Evolutionary conservation across 116 monocot genomes (phyloP), one percentile per base, ranked within the genome.

Genomic region (Thalassia testudinum): DNA sequence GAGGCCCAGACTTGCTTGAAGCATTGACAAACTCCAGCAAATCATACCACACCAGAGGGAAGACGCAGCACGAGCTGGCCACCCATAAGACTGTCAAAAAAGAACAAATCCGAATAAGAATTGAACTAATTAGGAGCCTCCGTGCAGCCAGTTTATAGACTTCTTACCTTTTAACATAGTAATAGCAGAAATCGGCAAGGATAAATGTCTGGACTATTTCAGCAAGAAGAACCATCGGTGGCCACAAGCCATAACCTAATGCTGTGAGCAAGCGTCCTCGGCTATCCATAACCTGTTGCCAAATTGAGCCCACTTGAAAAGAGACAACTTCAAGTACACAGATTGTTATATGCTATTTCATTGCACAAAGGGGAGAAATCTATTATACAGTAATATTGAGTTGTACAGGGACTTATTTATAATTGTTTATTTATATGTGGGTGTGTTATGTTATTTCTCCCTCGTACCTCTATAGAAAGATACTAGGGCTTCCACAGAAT

Each of bases 131-230:
- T n/a, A 12, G 12, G 15, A 24, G 2, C 13, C 42, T 12, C 1
- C 16, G 2, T 52, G 26, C 29, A 27, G 25, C 19, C 18, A 40
- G 21, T 7, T 45, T 20, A 13, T 15, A 45, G 19, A 4, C 47
- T n/a, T n/a, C n/a, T 51, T 45, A 89, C 89, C 89, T 89, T 69
- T 80, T 83, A 20, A 83, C 65, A 44, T 89, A 89, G 51, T 88
- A 88, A 54, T 88, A 88, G 54, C 88, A 88, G 61, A 88, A 88
- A 50, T 88, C 88, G 17, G 88, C 79, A 24, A 88, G 83, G 52
- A 88, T 83, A 65, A 88, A 88, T 18, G 88, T 83, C 56, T 88
- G 88, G 54, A 88, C 88, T 26, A 88, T 63, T 79, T 88, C 88
- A 37, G 88, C 73, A 14, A 88, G 56, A 17, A 89, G 76, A 67